A percentile compares a stretch with the other conserved stretches of the same genome.
Conservation (phyloP, 345 rosid species). For the Citrus glauca region DNA sequence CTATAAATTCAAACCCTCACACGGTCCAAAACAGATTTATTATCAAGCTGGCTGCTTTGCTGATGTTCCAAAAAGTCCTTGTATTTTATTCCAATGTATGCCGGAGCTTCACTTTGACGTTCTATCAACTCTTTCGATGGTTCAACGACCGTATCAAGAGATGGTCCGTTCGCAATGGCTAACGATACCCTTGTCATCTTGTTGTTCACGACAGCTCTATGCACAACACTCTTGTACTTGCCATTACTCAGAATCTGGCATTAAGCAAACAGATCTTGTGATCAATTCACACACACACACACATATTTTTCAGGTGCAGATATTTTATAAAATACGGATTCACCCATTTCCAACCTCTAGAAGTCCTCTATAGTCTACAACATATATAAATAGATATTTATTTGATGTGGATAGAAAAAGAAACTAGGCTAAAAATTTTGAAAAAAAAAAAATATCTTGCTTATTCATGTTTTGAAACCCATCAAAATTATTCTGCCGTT, state of each 20-base stretch:
- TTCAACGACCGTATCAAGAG: conserved; percentile 33
- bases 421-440: too few relatives aligned
- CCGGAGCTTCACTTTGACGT: not conserved
- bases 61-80: conserved; percentile 34
- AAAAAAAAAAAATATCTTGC: too few relatives aligned
- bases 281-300: not conserved
- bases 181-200: conserved; percentile 33
- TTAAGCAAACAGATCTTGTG: not conserved
- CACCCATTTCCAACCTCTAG: too few relatives aligned
- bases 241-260: conserved; percentile 50
- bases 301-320: too few relatives aligned
- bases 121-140: conserved; percentile 33
- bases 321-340: too few relatives aligned
- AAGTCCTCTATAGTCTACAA: too few relatives aligned
- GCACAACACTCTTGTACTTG: conserved; percentile 49
- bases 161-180: conserved; percentile 35
- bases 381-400: too few relatives aligned
- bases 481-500: too few relatives aligned
- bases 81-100: conserved; percentile 34
- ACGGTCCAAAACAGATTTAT: conserved; percentile 35
- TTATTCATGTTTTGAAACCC: too few relatives aligned
- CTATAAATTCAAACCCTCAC: conserved; percentile 2
- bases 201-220: conserved; percentile 43
- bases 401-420: too few relatives aligned
- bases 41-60: conserved; percentile 29